Conservation (phyloP, 164 flowering plant species). For the Taxillus chinensis region DNA sequence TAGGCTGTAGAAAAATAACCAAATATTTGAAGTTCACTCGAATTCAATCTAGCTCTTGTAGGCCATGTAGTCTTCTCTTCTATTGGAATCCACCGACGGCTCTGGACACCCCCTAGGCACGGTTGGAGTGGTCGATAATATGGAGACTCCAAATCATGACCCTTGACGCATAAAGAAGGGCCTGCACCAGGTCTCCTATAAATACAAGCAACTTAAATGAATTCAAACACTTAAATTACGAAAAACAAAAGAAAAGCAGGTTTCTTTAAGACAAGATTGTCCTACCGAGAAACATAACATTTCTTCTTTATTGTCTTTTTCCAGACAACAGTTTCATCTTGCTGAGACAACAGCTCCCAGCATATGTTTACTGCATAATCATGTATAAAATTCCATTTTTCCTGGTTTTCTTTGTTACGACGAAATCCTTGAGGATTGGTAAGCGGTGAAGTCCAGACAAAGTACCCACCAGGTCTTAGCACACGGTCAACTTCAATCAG, state of each 20-base stretch:
- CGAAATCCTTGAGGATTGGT: slow-evolving; percentile 42
- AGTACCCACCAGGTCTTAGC: slow-evolving; percentile 93
- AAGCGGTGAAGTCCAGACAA: slow-evolving; percentile 94
- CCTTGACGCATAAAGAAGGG: slow-evolving; percentile 63
- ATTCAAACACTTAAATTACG: not conserved
- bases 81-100: slow-evolving; percentile 85
- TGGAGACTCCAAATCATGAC: slow-evolving; percentile 75
- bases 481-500: slow-evolving; percentile 88
- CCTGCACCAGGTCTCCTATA: slow-evolving; percentile 62
- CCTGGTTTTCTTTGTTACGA: slow-evolving; percentile 57
- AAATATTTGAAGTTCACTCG: slow-evolving; percentile 51
- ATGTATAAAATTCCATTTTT: slow-evolving; percentile 56
- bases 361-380: slow-evolving; percentile 60
- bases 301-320: slow-evolving; percentile 62
- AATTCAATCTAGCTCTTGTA: slow-evolving; percentile 47
- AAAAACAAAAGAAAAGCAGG: not conserved
- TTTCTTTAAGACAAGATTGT: slow-evolving; percentile 1
- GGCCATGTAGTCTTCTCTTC: slow-evolving; percentile 72
- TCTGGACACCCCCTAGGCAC: slow-evolving; percentile 84
- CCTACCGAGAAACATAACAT: slow-evolving; percentile 75
- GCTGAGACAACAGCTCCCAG: slow-evolving; percentile 86
- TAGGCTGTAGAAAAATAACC: slow-evolving; percentile 29
- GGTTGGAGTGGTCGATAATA: slow-evolving; percentile 73
- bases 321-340: slow-evolving; percentile 97
- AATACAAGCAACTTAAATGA: slow-evolving; percentile 15